Base-by-base conservation (phyloP, 2,329 filamentous ascomycete species). In the Elsinoe batatas region DNA sequence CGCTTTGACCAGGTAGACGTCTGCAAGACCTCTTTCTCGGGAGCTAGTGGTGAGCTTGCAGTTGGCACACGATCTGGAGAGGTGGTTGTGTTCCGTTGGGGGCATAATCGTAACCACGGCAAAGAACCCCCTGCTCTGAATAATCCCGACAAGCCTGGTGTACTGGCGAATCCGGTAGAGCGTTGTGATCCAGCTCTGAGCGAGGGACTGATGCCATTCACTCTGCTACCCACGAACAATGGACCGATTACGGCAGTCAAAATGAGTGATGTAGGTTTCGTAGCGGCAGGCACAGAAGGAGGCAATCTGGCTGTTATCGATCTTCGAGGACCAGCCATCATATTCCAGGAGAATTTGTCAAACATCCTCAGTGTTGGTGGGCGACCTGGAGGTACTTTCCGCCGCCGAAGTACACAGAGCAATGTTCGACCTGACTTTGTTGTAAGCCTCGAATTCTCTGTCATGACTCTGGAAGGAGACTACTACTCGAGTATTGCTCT, bases 401-500 rank as follows among this genome's bases (percentile, higher is more conserved):
- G 75, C 64, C 74, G 78, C 69, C 73, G 73, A 11, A 78, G 76
- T 57, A 79, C 69, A 53, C 69, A 74, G 20, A 68, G 77, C 4
- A 68, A 74, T 3, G 67, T 73, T 1, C 57, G 76, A 53, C 67
- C 74, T 47, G 91, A 96, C 64, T 94, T 84, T 80, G 83, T 88
- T 0, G 89, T 88, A 0, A 78, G 76, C 30, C 82, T 97, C 26
- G 88, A 96, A 65, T 98, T 97, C 72, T 53, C 62, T 56, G 61
- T 95, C 46, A 85, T 98, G 83, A 94, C 87, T 2, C 73, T 96
- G 3, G 93, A 97, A 42, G 87, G 85, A n/a, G 91, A 97, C 65
- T 80, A 88, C 61, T 98, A 95, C 68, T 97, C 93, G 1, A 96
- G 90, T 64, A 95, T 98, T 56, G 82, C 85, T 57, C 87, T 93